A percentile compares a stretch with the other conserved stretches of the same genome.
phyloP scores from a whole-genome alignment of 106 monocot species.

The Platanthera guangdongensis region DNA sequence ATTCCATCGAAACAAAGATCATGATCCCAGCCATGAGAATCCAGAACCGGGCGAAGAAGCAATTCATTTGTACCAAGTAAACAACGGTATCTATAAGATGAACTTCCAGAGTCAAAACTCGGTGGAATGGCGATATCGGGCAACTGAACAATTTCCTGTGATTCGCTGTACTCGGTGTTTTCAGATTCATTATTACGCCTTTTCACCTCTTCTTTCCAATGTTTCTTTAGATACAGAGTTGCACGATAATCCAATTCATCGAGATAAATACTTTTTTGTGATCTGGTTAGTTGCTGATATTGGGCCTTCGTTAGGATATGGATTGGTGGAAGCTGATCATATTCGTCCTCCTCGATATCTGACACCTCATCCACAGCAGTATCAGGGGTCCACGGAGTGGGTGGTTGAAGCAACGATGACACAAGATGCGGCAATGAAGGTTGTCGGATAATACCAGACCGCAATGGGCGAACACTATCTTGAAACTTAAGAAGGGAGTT shows the following conservation, averaged over 20 bases:
- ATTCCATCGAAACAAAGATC: constrained; percentile 84
- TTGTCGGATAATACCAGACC: constrained; percentile 21
- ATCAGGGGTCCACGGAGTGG: constrained; percentile 16
- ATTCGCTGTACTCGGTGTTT: constrained; percentile 14
- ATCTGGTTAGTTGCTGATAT: constrained; percentile 50
- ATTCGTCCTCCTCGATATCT: constrained; percentile 57
- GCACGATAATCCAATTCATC: constrained; percentile 92
- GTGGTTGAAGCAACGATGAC: constrained; percentile 59
- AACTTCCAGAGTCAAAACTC: constrained; percentile 59
- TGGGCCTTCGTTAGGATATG: constrained; percentile 63
- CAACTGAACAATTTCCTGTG: constrained; percentile 40
- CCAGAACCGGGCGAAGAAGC: constrained; percentile 65
- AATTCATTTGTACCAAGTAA: constrained; percentile 34
- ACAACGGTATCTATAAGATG: constrained; percentile 57
- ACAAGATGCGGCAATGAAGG: constrained; percentile 90
- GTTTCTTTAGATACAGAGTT: constrained; percentile 81
- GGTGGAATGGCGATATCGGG: constrained; percentile 55
- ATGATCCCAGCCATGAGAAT: constrained; percentile 96
- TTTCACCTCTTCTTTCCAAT: constrained; percentile 59
- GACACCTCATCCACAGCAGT: constrained; percentile 21
- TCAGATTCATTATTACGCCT: constrained; percentile 16
- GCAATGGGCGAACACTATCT: constrained; percentile 34
- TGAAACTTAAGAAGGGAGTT: constrained; percentile 65
- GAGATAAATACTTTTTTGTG: constrained; percentile 76
- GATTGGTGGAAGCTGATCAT: constrained; percentile 81